These are phyloP conservation scores for Diaporthe vexans DNA, from an alignment of 2,329 filamentous ascomycete genomes.

Conservation along the genomic window DNA sequence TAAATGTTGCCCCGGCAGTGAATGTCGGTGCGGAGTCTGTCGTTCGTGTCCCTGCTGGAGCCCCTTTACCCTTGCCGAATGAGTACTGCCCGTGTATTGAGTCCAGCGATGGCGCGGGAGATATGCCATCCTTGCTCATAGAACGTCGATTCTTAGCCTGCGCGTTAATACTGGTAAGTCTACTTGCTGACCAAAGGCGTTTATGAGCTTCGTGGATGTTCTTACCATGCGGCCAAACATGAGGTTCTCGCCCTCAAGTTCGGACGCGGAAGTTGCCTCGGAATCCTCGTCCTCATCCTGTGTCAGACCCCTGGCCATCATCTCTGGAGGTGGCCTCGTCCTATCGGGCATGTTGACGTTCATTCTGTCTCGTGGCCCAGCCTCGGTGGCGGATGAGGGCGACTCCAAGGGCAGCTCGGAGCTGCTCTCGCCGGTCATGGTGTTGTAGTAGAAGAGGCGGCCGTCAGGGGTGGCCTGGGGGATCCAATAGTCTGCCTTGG, in stretches of 20 bases:
- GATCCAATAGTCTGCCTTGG: conserved; percentile 97
- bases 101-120: conserved; percentile 91
- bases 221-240: conserved; percentile 79
- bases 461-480: conserved; percentile 96
- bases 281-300: conserved; percentile 94
- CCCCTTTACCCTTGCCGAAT: conserved; percentile 60
- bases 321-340: conserved; percentile 88
- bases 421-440: conserved; percentile 92
- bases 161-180: conserved; percentile 21
- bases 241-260: conserved; percentile 83
- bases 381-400: conserved; percentile 83
- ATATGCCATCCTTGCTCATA: conserved; percentile 76
- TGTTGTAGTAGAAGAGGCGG: conserved; percentile 97
- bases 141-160: conserved; percentile 76
- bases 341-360: conserved; percentile 91
- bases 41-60: conserved; percentile 30
- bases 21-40: conserved; percentile 64
- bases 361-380: conserved; percentile 87
- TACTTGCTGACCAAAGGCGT: neutral
- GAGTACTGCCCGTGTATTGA: conserved; percentile 81
- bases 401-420: conserved; percentile 96
- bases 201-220: conserved; percentile 40
- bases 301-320: conserved; percentile 86
- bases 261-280: conserved; percentile 84
- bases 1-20: conserved; percentile 69